These are phyloP conservation scores for Pseudocercospora pini-densiflorae DNA, from an alignment of 2,329 filamentous ascomycete genomes.

Conservation along the genomic window DNA sequence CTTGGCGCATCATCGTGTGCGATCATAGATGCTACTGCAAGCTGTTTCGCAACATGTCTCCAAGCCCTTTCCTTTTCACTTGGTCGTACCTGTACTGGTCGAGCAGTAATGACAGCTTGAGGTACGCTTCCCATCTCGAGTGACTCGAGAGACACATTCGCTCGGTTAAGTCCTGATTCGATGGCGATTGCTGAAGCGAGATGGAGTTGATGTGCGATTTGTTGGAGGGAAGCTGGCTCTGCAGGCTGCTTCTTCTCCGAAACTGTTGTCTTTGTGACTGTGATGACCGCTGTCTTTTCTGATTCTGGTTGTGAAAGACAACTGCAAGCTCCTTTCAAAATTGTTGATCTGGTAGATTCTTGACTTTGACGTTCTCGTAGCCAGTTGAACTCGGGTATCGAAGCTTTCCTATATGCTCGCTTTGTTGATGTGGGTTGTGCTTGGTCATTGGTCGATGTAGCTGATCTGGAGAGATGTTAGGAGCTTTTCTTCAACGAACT, in stretches of 20 bases:
- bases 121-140: neutral
- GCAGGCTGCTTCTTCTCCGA: neutral
- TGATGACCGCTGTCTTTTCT: neutral
- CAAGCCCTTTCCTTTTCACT: neutral
- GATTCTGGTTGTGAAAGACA: neutral
- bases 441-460: neutral
- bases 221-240: neutral
- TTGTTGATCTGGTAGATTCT: neutral
- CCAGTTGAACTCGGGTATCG: neutral
- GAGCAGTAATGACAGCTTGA: neutral
- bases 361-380: constrained; percentile 2
- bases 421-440: constrained; percentile 1
- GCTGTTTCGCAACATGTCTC: neutral
- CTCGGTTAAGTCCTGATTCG: neutral
- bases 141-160: neutral
- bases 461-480: neutral
- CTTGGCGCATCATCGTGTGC: neutral
- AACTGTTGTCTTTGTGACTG: neutral
- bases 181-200: neutral
- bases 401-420: neutral
- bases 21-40: neutral
- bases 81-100: neutral
- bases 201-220: neutral
- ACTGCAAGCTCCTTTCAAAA: neutral
- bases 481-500: neutral